Evolutionary conservation across 2,329 filamentous ascomycete genomes (phyloP), one percentile per base, ranked within the genome.

Genomic region (Xylariaceae sp.): DNA sequence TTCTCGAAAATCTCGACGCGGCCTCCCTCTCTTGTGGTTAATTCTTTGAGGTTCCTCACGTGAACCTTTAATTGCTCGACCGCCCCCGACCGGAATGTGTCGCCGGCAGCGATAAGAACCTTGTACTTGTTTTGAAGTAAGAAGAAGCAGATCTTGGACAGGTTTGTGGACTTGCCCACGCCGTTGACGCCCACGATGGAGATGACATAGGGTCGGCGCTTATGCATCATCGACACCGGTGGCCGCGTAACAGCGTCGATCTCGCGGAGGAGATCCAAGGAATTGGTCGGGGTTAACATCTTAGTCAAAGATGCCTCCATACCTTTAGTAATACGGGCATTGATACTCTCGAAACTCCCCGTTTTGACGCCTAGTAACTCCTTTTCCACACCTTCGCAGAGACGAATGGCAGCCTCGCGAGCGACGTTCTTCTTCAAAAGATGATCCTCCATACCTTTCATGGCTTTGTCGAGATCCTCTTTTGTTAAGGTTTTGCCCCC

Each of bases 151-250:
- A 99, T 96, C 73, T 99, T 99, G 71, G 89, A 92, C 39, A 99
- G 79, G 69, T 96, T 97, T 50, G 94, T 99, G 12, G 91, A 96
- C 75, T 99, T 99, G 68, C 94, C 94, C 39, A 99, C 94, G 51
- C 94, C 94, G 71, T 99, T 99, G 69, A 99, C 94, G 59, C 94
- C 94, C 43, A 99, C 94, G 58, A 99, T 96, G 54, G 91, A 96
- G 69, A 99, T 95, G 66, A 97, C 92, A 69, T 97, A 99, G 43
- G 94, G 94, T 3, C 94, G 86, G 26, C 80, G 73, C 56, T 80
- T 78, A 62, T 81, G 76, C 57, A 85, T 77, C 32, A 84, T 85
- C 2, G 84, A 81, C 27, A 75, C 77, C 0, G 86, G 75, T 1
- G 89, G 86, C 8, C 82, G 77, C 5, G 84, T 86, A 58, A 95